Conservation (phyloP, 257 asterid genomes). For the Solanum lycopersicoides region DNA sequence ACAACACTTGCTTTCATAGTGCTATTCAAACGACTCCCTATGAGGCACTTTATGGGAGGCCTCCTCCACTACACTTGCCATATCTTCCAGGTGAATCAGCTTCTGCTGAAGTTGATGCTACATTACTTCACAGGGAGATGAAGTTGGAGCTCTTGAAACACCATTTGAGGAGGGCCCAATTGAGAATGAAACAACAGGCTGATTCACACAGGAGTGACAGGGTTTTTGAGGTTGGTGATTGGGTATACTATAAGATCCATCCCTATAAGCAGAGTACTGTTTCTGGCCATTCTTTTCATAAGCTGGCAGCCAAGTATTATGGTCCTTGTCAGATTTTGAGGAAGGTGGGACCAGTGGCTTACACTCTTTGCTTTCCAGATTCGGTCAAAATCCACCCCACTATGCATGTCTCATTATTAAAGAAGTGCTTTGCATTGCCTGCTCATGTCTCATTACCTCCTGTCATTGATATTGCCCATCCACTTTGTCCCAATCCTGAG, state of each 20-base stretch:
- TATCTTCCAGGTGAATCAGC: background rate
- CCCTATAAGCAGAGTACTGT: background rate
- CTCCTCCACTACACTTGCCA: too few species aligned
- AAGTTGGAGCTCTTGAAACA: too few species aligned
- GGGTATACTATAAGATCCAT: background rate
- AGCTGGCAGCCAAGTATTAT: background rate
- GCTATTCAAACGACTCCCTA: background rate
- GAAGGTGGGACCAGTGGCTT: background rate
- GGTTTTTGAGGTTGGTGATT: background rate
- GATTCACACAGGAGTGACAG: background rate
- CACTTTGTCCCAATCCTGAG: background rate
- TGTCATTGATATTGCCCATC: background rate
- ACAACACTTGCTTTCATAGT: too few species aligned
- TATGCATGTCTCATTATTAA: background rate
- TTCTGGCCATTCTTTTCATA: background rate
- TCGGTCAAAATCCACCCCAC: background rate
- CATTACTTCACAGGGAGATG: background rate
- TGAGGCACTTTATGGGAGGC: background rate
- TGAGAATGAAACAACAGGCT: background rate
- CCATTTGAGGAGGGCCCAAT: too few species aligned
- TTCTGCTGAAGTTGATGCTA: background rate
- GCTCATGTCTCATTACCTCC: background rate
- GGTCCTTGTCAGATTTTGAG: background rate
- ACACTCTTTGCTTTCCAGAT: background rate
- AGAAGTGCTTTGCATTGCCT: background rate